Evolutionary conservation across 345 rosid genomes (phyloP), one percentile per base, ranked within the genome.

Genomic region (Raphanus raphanistrum): DNA sequence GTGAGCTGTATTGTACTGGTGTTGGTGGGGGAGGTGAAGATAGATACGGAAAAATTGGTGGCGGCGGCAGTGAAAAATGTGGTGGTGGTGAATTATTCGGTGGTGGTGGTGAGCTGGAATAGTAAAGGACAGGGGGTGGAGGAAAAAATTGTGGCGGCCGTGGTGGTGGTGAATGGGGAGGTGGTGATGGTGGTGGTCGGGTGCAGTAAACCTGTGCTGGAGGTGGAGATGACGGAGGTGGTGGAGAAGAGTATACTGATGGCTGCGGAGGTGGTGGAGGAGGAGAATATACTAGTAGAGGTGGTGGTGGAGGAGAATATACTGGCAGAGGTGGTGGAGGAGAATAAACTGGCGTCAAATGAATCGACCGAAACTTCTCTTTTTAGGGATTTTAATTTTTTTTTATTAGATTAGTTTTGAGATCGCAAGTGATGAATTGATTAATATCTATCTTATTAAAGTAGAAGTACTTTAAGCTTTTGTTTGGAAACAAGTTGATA

Each of bases 131-230:
- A 69, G 64, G 17, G n/a, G 75, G 82, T 25, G 88, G 86, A 0
- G 84, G 87, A 5, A 85, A 82, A 45, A 76, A 78, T 52, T 52
- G 83, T 0, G 87, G 87, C 5, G 90, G 84, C 12, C 86, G 84
- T 11, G 84, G 71, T 12, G 72, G 82, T 5, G 61, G 61, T 26
- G 85, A 85, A 1, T 85, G 38, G 41, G 41, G 77, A 0, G 85
- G 84, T 4, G 87, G 74, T 0, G 87, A 80, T 59, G 63, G 73
- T 2, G 90, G 82, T 0, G 86, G 75, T 2, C 67, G 74, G 21
- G 50, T 66, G 60, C 72, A 76, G 26, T 68, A 76, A 41, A 76
- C n/a, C 2, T 86, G 79, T 1, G 83, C 16, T 3, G 83, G 82
- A 6, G 77, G 43, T 6, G 87, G 80, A 0, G 83, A 31, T 43